phyloP scores from a whole-genome alignment of 2,329 filamentous ascomycete genomes.

The Cercospora canescens region DNA sequence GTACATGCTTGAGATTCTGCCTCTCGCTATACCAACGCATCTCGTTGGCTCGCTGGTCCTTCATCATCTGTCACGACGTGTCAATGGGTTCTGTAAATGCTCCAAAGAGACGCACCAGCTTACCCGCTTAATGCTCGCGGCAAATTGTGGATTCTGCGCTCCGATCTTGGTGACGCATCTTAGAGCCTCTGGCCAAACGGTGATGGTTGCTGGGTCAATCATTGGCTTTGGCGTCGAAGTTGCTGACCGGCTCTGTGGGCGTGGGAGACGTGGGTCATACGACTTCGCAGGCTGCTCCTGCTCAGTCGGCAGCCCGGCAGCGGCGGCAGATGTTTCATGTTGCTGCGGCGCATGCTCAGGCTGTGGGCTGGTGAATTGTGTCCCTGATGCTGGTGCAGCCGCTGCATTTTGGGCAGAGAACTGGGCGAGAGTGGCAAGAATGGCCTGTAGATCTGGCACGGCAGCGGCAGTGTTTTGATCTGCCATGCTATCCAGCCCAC shows the following conservation, averaged over 20 bases:
- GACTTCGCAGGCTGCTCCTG: background rate
- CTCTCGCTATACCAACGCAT: conserved; percentile 53
- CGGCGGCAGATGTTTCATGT: background rate
- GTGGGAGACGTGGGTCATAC: conserved; percentile 24
- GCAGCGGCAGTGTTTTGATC: background rate
- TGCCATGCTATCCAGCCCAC: background rate
- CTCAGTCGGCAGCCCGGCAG: background rate
- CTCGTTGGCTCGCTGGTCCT: conserved; percentile 63
- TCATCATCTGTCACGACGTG: conserved; percentile 53
- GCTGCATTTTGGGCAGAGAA: conserved; percentile 15
- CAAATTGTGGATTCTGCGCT: conserved; percentile 46
- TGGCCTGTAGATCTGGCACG: conserved; percentile 34
- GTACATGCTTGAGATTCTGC: conserved; percentile 36
- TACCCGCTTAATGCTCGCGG: conserved; percentile 42
- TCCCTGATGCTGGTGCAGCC: background rate
- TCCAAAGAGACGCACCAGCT: conserved; percentile 12
- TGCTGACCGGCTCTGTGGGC: conserved; percentile 26
- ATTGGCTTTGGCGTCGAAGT: conserved; percentile 26
- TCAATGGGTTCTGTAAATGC: conserved; percentile 24
- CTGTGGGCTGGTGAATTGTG: conserved; percentile 3
- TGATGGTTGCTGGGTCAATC: conserved; percentile 51
- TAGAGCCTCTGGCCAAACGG: conserved; percentile 49
- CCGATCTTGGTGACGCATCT: conserved; percentile 50
- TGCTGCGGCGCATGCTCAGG: background rate
- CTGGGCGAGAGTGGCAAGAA: conserved; percentile 37